These are phyloP conservation scores for Candida vartiovaarae DNA, from an alignment of 805 yeast genomes.

Conservation along the genomic window DNA sequence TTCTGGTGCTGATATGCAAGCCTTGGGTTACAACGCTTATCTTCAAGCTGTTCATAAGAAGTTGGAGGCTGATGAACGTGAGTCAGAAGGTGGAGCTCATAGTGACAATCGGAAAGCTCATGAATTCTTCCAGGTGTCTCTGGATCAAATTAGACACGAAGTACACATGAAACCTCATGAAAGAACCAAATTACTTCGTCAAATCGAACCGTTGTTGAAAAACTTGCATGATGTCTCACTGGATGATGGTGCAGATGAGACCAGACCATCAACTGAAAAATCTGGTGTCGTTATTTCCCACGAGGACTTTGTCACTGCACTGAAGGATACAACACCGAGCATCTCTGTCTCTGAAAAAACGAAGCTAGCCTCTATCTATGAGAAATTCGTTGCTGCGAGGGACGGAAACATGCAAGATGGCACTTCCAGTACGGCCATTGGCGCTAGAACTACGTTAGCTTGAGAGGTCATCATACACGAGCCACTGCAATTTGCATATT, in stretches of 20 bases:
- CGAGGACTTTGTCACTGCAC: slow-evolving; percentile 53
- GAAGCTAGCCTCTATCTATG: slow-evolving; percentile 59
- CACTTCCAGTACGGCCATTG: slow-evolving; percentile 40
- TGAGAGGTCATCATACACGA: neutral
- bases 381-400: slow-evolving; percentile 65
- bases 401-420: slow-evolving; percentile 90
- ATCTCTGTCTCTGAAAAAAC: slow-evolving; percentile 65
- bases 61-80: slow-evolving; percentile 40
- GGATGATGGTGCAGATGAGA: slow-evolving; percentile 1
- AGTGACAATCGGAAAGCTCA: slow-evolving; percentile 12
- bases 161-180: slow-evolving; percentile 31
- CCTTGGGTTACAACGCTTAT: slow-evolving; percentile 85
- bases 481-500: no score
- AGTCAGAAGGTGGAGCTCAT: slow-evolving; percentile 17
- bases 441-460: slow-evolving; percentile 13
- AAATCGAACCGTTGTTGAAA: slow-evolving; percentile 34
- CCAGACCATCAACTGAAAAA: slow-evolving; percentile 1
- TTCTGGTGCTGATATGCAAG: slow-evolving; percentile 95
- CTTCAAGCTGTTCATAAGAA: slow-evolving; percentile 74
- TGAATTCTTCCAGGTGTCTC: slow-evolving; percentile 39
- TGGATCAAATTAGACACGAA: slow-evolving; percentile 13
- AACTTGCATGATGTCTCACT: slow-evolving; percentile 4
- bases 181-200: slow-evolving; percentile 33
- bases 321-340: slow-evolving; percentile 80
- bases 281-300: slow-evolving; percentile 39